Conservation (phyloP, 345 rosid genomes). For the Hibiscus tridactylites region DNA sequence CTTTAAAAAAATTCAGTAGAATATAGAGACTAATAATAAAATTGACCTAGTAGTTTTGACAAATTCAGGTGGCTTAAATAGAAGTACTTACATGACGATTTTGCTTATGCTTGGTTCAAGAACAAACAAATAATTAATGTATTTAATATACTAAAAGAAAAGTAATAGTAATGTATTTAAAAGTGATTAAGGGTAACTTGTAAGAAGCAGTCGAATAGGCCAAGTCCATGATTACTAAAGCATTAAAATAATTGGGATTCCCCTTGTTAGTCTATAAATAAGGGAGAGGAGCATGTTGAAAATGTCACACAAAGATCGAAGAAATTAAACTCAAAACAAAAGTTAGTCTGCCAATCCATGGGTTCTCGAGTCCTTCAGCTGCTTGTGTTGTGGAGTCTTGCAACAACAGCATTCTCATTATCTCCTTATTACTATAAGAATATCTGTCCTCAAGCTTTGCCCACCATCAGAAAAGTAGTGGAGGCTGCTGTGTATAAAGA, state of each 20-base stretch:
- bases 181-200: too few species aligned
- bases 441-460: conserved; percentile 48
- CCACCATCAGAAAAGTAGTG: conserved; percentile 23
- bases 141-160: too few species aligned
- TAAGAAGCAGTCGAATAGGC: not conserved
- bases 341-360: conserved; percentile 7
- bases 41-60: too few species aligned
- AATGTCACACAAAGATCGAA: not conserved
- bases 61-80: too few species aligned
- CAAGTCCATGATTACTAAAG: not conserved
- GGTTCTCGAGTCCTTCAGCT: conserved; percentile 9
- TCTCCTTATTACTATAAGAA: conserved; percentile 44
- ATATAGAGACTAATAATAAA: too few species aligned
- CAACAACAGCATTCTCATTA: conserved; percentile 14
- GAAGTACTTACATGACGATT: too few species aligned
- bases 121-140: too few species aligned
- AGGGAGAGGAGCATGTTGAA: not conserved
- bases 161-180: too few species aligned
- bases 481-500: conserved; percentile 35
- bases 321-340: not conserved
- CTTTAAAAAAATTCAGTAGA: too few species aligned
- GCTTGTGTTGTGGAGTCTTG: conserved; percentile 12
- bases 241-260: not conserved
- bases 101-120: too few species aligned
- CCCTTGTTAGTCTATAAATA: not conserved